Conservation (phyloP, 208 protist species). For the Trichomonas tenax region DNA sequence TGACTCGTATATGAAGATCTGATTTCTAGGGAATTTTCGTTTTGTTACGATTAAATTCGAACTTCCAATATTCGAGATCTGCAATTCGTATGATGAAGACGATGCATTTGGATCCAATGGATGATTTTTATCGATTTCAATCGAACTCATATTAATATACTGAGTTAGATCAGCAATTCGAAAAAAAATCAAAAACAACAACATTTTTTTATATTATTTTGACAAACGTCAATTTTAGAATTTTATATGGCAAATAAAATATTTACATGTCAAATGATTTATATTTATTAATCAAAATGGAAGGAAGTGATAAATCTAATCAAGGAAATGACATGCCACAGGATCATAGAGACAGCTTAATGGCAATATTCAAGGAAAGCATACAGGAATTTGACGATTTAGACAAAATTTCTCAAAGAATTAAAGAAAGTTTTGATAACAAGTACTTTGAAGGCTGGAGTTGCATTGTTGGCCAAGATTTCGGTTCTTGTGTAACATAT, state of each 20-base stretch:
- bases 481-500: conserved; percentile 98
- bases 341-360: background rate
- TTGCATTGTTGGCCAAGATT: conserved; percentile 99
- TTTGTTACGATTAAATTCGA: background rate
- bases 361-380: background rate
- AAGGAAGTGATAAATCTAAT: too few species aligned
- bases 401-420: conserved; percentile 97
- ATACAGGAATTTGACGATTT: background rate
- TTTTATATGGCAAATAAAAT: too few species aligned
- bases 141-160: background rate
- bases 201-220: too few species aligned
- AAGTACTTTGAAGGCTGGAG: conserved; percentile 98
- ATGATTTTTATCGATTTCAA: background rate
- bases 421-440: conserved; percentile 98
- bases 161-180: background rate
- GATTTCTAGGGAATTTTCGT: background rate
- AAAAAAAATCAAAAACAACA: background rate
- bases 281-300: too few species aligned
- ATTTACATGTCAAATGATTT: too few species aligned
- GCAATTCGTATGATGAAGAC: background rate
- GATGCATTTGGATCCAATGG: background rate
- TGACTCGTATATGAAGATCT: background rate
- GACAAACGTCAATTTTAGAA: too few species aligned
- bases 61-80: background rate
- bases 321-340: background rate